These are phyloP conservation scores for Meredithiella fracta DNA, from an alignment of 2,329 filamentous ascomycete species.

Conservation along the genomic window DNA sequence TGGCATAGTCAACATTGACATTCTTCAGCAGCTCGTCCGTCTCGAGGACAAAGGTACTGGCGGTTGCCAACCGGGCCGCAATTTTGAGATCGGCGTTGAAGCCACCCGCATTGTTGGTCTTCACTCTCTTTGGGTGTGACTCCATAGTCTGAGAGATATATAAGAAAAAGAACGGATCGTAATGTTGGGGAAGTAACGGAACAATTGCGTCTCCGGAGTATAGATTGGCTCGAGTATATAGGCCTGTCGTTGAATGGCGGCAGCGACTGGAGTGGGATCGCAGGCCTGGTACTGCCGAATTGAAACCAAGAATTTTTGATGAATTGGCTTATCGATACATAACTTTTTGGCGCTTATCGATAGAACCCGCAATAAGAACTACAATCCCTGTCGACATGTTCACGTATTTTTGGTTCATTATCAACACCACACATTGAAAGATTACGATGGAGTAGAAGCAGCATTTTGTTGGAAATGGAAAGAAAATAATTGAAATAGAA, in stretches of 20 bases:
- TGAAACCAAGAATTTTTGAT: slow-evolving; percentile 11
- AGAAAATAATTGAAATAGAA: not conserved
- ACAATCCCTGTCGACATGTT: not conserved
- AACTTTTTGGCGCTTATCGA: slow-evolving; percentile 5
- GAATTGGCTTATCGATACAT: slow-evolving; percentile 14
- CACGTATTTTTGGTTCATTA: not conserved
- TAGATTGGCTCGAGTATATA: not conserved
- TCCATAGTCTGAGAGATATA: slow-evolving; percentile 24
- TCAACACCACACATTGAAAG: not conserved
- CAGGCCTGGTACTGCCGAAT: not conserved
- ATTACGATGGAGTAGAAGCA: no score
- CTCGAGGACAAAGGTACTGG: slow-evolving; percentile 41
- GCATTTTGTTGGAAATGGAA: no score
- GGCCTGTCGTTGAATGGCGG: not conserved
- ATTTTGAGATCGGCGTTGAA: slow-evolving; percentile 27
- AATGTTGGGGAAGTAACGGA: not conserved
- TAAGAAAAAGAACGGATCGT: not conserved
- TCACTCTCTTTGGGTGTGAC: slow-evolving; percentile 31
- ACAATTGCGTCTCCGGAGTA: no score
- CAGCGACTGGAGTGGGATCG: not conserved
- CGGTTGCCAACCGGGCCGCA: slow-evolving; percentile 27
- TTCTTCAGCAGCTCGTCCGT: slow-evolving; percentile 43
- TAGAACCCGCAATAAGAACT: not conserved
- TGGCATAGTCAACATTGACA: slow-evolving; percentile 34
- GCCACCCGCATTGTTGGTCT: slow-evolving; percentile 27